A percentile compares a stretch with the other conserved stretches of the same genome.
Conservation (phyloP, 163 green algal genomes). For the Scenedesmus sp. region DNA sequence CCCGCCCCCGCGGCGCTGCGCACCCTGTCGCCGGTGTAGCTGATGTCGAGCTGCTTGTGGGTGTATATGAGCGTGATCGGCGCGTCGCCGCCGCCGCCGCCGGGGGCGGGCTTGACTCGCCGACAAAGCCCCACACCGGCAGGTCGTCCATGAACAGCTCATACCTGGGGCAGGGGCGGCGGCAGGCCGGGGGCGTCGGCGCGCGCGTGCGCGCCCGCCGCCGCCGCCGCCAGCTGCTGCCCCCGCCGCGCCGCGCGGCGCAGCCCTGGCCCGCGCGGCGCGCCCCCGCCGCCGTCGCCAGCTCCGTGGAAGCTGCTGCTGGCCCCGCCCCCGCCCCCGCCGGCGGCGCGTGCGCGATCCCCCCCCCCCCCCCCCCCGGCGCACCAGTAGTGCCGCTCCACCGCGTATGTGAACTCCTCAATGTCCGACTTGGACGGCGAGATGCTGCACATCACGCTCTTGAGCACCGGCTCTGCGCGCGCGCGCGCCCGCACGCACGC, state of each 20-base stretch:
- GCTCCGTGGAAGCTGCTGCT: neutral
- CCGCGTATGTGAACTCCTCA: slow-evolving; percentile 80
- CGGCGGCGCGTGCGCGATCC: too few relatives aligned
- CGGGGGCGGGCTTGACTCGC: slow-evolving; percentile 58
- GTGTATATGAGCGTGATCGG: slow-evolving; percentile 88
- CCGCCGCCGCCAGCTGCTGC: too few relatives aligned
- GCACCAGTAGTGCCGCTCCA: slow-evolving; percentile 91
- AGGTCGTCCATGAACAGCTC: slow-evolving; percentile 97
- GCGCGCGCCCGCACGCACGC: too few relatives aligned
- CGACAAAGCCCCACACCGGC: slow-evolving; percentile 95
- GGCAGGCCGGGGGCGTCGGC: too few relatives aligned
- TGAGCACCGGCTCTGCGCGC: slow-evolving; percentile 64
- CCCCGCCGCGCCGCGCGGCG: too few relatives aligned
- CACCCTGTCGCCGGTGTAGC: slow-evolving; percentile 92
- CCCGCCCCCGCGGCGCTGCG: neutral
- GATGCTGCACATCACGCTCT: slow-evolving; percentile 78
- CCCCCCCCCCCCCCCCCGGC: too few relatives aligned
- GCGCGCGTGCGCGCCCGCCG: neutral
- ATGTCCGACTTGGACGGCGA: slow-evolving; percentile 68
- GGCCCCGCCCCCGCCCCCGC: too few relatives aligned
- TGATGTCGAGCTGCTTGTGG: slow-evolving; percentile 94
- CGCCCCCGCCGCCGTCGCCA: neutral
- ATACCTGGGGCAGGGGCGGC: too few relatives aligned
- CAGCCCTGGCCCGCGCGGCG: too few relatives aligned
- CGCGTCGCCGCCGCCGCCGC: neutral